Conservation (phyloP, 2,329 filamentous ascomycete species). For the Neofusicoccum parvum region DNA sequence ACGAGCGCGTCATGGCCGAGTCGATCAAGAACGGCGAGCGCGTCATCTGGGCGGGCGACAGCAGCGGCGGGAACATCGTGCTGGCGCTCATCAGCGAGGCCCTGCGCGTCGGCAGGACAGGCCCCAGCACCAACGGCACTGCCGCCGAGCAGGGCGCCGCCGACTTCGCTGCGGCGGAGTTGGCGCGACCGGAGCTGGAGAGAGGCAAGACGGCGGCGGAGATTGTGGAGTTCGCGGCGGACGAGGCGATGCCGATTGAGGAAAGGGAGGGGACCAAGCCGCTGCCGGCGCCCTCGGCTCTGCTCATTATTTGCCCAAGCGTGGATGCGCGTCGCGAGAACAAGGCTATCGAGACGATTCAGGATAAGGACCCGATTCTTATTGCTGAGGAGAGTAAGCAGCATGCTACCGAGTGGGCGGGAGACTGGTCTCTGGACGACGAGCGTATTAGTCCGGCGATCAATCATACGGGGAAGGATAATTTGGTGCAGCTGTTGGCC, state of each 20-base stretch:
- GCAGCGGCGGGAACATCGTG: slow-evolving; percentile 58
- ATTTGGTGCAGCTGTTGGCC: slow-evolving; percentile 42
- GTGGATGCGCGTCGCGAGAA: slow-evolving; percentile 53
- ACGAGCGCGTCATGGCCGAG: slow-evolving; percentile 45
- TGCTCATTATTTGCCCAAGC: slow-evolving; percentile 53
- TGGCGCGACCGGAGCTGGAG: not conserved
- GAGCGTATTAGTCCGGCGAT: slow-evolving; percentile 52
- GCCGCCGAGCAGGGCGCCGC: slow-evolving; percentile 24
- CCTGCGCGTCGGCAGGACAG: slow-evolving; percentile 34
- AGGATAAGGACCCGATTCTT: slow-evolving; percentile 51
- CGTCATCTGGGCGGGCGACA: slow-evolving; percentile 57
- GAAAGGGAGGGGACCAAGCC: not conserved
- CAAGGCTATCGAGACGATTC: slow-evolving; percentile 44
- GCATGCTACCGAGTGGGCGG: slow-evolving; percentile 48
- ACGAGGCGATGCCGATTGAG: not conserved
- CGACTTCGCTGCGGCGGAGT: not conserved
- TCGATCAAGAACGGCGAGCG: slow-evolving; percentile 43
- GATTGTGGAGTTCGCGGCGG: not conserved
- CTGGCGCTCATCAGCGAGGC: slow-evolving; percentile 45
- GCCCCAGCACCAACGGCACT: not conserved
- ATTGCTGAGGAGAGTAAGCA: slow-evolving; percentile 44
- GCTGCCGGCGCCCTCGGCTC: slow-evolving; percentile 33
- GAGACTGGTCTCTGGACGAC: slow-evolving; percentile 46
- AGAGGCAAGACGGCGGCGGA: not conserved
- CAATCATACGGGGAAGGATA: slow-evolving; percentile 31